A percentile compares a stretch with the other conserved stretches of the same genome.
These are phyloP conservation scores for Talaromyces pinophilus DNA, from an alignment of 2,329 filamentous ascomycete genomes.

Conservation along the genomic window DNA sequence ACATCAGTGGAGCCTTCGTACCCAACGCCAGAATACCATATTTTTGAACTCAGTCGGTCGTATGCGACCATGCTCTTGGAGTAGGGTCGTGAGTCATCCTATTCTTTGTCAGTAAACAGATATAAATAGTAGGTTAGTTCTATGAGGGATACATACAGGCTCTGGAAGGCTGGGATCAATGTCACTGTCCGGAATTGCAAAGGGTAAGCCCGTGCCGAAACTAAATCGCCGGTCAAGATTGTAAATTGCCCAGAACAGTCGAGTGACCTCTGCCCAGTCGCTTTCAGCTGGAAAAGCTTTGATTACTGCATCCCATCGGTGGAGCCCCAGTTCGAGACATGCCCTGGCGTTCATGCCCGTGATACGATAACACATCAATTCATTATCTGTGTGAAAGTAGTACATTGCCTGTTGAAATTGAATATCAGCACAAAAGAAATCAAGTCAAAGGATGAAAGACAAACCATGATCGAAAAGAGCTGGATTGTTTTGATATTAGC, in stretches of 20 bases:
- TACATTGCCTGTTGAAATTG: slow-evolving; percentile 61
- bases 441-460: slow-evolving; percentile 23
- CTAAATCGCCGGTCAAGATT: slow-evolving; percentile 84
- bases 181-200: slow-evolving; percentile 80
- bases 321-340: slow-evolving; percentile 79
- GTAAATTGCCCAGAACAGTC: slow-evolving; percentile 84
- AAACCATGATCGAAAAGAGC: slow-evolving; percentile 55
- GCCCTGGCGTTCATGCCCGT: slow-evolving; percentile 80
- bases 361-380: slow-evolving; percentile 80
- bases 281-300: slow-evolving; percentile 67
- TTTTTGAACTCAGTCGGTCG: slow-evolving; percentile 77
- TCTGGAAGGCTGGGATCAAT: slow-evolving; percentile 78
- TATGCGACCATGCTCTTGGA: slow-evolving; percentile 83
- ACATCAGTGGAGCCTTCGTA: slow-evolving; percentile 67
- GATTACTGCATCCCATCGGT: slow-evolving; percentile 72
- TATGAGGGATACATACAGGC: slow-evolving; percentile 60
- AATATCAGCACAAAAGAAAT: neutral
- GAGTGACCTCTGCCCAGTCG: slow-evolving; percentile 67
- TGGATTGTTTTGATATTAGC: slow-evolving; percentile 61
- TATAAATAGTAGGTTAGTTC: neutral
- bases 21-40: slow-evolving; percentile 78
- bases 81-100: slow-evolving; percentile 62
- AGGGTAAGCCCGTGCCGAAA: slow-evolving; percentile 85
- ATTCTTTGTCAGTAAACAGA: slow-evolving; percentile 10
- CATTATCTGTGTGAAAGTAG: slow-evolving; percentile 82